phyloP scores from a whole-genome alignment of 208 protist genomes.

The Trypanosoma lewisi region DNA sequence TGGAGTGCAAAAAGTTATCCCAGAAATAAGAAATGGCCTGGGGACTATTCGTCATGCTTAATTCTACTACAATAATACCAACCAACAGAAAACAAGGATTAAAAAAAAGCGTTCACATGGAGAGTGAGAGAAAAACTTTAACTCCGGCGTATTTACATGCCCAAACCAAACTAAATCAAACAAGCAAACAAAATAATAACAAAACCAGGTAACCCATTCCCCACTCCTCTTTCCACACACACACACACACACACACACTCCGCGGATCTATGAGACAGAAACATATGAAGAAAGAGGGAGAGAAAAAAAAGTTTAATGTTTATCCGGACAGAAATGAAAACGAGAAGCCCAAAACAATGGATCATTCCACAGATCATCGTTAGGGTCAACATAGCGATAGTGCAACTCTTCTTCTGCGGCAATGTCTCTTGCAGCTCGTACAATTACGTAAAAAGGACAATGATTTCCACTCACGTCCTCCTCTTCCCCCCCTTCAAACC shows the following conservation, averaged over 20 bases:
- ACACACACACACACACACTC: too few relatives aligned
- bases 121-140: not conserved
- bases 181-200: too few relatives aligned
- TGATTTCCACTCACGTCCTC: not conserved
- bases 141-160: too few relatives aligned
- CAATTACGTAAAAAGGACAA: constrained; percentile 53
- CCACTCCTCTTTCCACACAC: too few relatives aligned
- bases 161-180: too few relatives aligned
- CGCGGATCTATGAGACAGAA: not conserved
- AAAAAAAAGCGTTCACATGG: not conserved
- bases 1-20: constrained; percentile 1
- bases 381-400: constrained; percentile 54
- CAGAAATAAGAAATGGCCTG: constrained; percentile 5
- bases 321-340: constrained; percentile 47
- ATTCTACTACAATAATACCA: not conserved
- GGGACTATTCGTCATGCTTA: constrained; percentile 3
- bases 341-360: constrained; percentile 68
- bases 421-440: constrained; percentile 35
- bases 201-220: too few relatives aligned
- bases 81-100: not conserved
- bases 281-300: not conserved
- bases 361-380: constrained; percentile 18
- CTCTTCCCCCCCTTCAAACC: constrained; percentile 5
- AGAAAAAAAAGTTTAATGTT: not conserved
- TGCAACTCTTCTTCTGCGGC: constrained; percentile 43